Conservation (phyloP, 306 rosid species). For the Prunus davidiana region DNA sequence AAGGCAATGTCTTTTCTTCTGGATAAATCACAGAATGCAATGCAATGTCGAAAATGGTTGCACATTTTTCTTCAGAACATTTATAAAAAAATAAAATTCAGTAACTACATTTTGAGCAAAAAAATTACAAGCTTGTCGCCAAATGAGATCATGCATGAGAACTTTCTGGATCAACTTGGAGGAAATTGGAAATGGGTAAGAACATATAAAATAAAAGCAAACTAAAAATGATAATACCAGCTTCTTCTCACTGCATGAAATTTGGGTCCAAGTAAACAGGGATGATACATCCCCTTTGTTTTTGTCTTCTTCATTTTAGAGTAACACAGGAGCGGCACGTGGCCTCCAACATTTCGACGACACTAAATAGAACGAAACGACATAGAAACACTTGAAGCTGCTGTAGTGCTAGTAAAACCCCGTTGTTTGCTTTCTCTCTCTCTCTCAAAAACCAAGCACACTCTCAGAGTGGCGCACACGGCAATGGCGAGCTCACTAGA, state of each 20-base stretch:
- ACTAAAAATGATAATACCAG: neutral
- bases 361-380: neutral
- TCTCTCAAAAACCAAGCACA: neutral
- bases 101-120: neutral
- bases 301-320: neutral
- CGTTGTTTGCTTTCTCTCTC: neutral
- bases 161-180: no score
- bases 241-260: neutral
- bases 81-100: no score
- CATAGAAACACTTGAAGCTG: neutral
- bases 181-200: neutral
- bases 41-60: neutral
- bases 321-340: neutral
- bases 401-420: neutral
- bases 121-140: neutral
- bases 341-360: neutral
- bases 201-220: neutral
- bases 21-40: neutral
- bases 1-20: no score
- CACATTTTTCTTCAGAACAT: neutral
- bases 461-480: neutral
- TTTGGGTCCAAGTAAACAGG: neutral
- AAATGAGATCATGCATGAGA: no score
- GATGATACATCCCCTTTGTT: no score
- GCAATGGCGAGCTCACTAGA: constrained; percentile 58